Evolutionary conservation across 345 rosid genomes (phyloP).

Genomic region (Leavenworthia alabamica): DNA sequence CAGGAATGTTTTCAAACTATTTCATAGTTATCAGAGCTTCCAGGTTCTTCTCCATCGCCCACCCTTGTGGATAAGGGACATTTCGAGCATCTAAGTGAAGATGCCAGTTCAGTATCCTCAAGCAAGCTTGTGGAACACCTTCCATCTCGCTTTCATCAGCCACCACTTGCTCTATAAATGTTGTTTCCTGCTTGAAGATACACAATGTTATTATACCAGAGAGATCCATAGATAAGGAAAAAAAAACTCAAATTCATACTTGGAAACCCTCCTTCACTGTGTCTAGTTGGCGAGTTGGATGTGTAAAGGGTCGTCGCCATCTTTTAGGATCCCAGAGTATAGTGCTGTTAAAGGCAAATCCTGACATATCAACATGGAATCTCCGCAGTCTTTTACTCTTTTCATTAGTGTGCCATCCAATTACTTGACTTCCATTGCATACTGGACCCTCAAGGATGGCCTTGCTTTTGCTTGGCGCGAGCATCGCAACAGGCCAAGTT

Average conservation of each 20-base stretch:
- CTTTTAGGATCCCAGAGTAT: constrained; percentile 88
- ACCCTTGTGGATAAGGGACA: constrained; percentile 64
- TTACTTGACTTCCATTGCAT: constrained; percentile 69
- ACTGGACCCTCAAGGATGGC: constrained; percentile 85
- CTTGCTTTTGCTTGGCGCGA: constrained; percentile 80
- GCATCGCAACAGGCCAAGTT: constrained; percentile 96
- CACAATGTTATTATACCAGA: not conserved
- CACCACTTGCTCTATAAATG: constrained; percentile 82
- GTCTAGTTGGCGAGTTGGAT: constrained; percentile 68
- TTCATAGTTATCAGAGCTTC: constrained; percentile 41
- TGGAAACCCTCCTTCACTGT: constrained; percentile 89
- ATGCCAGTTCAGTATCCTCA: constrained; percentile 84
- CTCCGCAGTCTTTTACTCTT: constrained; percentile 76
- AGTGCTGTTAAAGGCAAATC: constrained; percentile 92
- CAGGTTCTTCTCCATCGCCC: constrained; percentile 67
- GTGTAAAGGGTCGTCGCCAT: constrained; percentile 52
- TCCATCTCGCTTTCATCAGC: constrained; percentile 95
- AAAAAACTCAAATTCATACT: constrained; percentile 42
- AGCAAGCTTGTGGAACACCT: constrained; percentile 60
- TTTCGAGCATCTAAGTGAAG: constrained; percentile 60
- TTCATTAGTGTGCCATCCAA: constrained; percentile 97
- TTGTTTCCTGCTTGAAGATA: constrained; percentile 56
- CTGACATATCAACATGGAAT: constrained; percentile 95
- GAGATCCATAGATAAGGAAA: not conserved
- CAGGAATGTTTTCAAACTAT: constrained; percentile 33